These are phyloP conservation scores for Macrophomina pseudophaseolina DNA, from an alignment of 2,329 filamentous ascomycete genomes.

Conservation along the genomic window DNA sequence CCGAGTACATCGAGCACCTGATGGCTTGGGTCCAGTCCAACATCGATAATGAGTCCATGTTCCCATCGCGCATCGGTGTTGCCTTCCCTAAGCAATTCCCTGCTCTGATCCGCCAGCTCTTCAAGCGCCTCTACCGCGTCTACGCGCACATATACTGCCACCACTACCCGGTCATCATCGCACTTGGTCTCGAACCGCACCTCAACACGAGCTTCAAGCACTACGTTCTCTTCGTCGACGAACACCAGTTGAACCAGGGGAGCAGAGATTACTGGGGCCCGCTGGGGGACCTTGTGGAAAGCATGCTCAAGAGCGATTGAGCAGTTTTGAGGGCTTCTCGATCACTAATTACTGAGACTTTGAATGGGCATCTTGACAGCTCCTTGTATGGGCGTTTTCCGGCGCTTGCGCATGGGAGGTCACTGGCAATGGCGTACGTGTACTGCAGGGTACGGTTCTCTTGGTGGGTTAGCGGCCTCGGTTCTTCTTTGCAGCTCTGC, in stretches of 20 bases:
- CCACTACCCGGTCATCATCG: constrained; percentile 94
- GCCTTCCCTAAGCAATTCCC: constrained; percentile 91
- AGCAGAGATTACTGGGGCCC: constrained; percentile 95
- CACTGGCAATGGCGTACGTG: constrained; percentile 8
- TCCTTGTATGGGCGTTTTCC: constrained; percentile 12
- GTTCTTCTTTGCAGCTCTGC: background rate
- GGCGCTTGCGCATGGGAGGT: constrained; percentile 11
- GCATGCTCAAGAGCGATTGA: constrained; percentile 92
- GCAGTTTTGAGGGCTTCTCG: background rate
- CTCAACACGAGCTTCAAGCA: constrained; percentile 99
- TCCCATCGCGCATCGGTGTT: constrained; percentile 93
- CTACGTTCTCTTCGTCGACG: constrained; percentile 97
- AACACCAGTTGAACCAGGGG: constrained; percentile 88
- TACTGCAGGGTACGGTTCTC: constrained; percentile 11
- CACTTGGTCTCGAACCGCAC: constrained; percentile 93
- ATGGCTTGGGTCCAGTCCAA: constrained; percentile 96
- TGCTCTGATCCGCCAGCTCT: constrained; percentile 96
- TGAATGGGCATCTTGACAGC: constrained; percentile 10
- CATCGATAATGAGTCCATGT: constrained; percentile 93
- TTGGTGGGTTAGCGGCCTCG: background rate
- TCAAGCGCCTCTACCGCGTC: constrained; percentile 98
- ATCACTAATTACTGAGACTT: background rate
- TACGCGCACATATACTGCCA: constrained; percentile 98
- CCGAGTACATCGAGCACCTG: constrained; percentile 95
- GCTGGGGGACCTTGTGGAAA: constrained; percentile 92